Evolutionary conservation across 352 stramenopile genomes (phyloP), one percentile per base, ranked within the genome.

Genomic region (Thalassiosira livingstoniorum): DNA sequence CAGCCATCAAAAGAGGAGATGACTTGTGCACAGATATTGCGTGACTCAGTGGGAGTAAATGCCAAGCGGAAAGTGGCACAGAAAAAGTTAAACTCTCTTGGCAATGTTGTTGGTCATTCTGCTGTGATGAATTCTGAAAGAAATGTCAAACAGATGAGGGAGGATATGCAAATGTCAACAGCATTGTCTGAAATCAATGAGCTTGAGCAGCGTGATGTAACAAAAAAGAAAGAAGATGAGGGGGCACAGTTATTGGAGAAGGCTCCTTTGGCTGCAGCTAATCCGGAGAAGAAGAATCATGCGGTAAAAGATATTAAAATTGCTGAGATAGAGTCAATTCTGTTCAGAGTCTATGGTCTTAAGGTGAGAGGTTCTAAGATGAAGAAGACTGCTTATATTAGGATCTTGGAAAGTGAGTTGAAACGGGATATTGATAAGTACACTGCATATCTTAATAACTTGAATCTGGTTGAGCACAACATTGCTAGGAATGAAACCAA

Each of bases 11-110:
- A 31, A 51, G 21, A 35, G 37, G 2, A 53, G 31, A n/a, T 67
- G 18, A 7, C 10, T 29, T 1, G 37, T 32, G 60, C 13, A 21
- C n/a, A 21, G 2, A 67, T 67, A 32, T 4, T 67, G 27, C 27
- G 42, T 67, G 27, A 67, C 5, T 47, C 27, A 29, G 21, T 31
- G 29, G 60, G 60, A n/a, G 60, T 5, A 3, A n/a, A 1, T 1
- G 34, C 60, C 1, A 67, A 67, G 60, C 47, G 53, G 27, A 43
- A 18, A 1, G 42, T 67, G 37, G 32, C 60, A 29, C 37, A 47
- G 32, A 2, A 21, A 1, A 31, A 34, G 2, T 18, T 67, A 34
- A 34, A 67, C 15, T 34, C 42, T 2, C 2, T 53, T 53, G 60
- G 60, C 2, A 47, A 53, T 4, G 31, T 67, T 1, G 42, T 10